Evolutionary conservation across 2,329 filamentous ascomycete genomes (phyloP).

Genomic region (Diaporthe humulicola): DNA sequence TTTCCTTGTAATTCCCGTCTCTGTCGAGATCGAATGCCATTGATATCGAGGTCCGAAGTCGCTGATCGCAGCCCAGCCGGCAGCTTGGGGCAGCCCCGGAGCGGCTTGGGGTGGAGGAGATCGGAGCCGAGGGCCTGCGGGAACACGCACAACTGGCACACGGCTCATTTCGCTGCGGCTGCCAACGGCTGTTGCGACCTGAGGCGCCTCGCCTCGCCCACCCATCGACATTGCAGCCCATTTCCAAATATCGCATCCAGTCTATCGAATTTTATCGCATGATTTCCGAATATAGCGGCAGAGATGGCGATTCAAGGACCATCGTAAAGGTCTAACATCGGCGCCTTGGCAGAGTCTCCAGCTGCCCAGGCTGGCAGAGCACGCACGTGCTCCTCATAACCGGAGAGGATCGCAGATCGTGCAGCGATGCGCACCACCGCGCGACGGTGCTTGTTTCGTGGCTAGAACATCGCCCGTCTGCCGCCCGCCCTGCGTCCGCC

Average conservation of each 20-base stretch:
- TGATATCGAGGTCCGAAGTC: constrained; percentile 20
- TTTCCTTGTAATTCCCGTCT: not conserved
- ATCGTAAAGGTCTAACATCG: not conserved
- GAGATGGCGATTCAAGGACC: not conserved
- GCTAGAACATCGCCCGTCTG: not conserved
- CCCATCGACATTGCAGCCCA: not conserved
- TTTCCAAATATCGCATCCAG: not conserved
- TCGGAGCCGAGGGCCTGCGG: not conserved
- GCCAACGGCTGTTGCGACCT: not conserved
- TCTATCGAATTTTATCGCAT: constrained; percentile 13
- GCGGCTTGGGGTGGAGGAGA: not conserved
- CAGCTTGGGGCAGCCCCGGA: not conserved
- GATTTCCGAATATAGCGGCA: constrained; percentile 11
- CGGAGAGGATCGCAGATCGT: constrained; percentile 13
- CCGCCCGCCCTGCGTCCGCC: not conserved
- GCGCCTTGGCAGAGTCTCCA: not conserved
- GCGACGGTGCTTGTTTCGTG: constrained; percentile 6
- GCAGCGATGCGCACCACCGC: not conserved
- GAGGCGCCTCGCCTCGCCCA: not conserved
- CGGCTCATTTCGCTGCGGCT: not conserved
- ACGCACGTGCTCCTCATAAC: constrained; percentile 6
- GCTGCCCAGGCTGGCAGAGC: constrained; percentile 4
- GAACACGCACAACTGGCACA: not conserved
- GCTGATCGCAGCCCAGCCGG: constrained; percentile 9
- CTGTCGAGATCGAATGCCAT: not conserved